Evolutionary conservation across 495 filamentous ascomycete genomes (phyloP).

Genomic region (Aspergillus wentii): DNA sequence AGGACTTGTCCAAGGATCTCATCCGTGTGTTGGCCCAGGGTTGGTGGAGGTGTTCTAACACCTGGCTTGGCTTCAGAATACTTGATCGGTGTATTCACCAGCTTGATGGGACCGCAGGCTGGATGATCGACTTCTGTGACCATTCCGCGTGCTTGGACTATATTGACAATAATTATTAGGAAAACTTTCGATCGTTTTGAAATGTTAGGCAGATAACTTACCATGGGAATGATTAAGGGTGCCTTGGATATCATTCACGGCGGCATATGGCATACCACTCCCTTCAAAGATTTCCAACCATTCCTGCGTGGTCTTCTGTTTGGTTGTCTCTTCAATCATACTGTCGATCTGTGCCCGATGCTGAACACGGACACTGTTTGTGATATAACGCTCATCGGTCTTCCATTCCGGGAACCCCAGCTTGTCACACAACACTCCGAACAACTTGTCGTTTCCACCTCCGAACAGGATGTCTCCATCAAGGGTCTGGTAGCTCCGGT

Average conservation of each 20-base stretch:
- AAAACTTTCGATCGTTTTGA: not conserved
- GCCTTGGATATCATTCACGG: slow-evolving; percentile 85
- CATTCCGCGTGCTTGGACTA: slow-evolving; percentile 81
- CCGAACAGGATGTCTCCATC: slow-evolving; percentile 92
- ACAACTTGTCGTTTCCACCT: slow-evolving; percentile 89
- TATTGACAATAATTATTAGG: slow-evolving; percentile 6
- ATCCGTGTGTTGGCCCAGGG: slow-evolving; percentile 86
- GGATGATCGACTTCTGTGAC: slow-evolving; percentile 81
- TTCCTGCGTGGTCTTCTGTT: slow-evolving; percentile 75
- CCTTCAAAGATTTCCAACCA: slow-evolving; percentile 88
- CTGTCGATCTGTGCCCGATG: slow-evolving; percentile 71
- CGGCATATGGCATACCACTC: slow-evolving; percentile 89
- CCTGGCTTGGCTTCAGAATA: slow-evolving; percentile 77
- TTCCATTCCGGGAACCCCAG: slow-evolving; percentile 79
- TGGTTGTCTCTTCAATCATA: slow-evolving; percentile 69
- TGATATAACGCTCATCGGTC: slow-evolving; percentile 65
- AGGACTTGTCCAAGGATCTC: slow-evolving; percentile 70
- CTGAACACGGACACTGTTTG: slow-evolving; percentile 77
- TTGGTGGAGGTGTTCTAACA: slow-evolving; percentile 77
- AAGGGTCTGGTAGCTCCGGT: slow-evolving; percentile 83
- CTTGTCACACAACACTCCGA: slow-evolving; percentile 76
- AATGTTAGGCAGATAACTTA: slow-evolving; percentile 19
- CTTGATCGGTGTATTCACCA: slow-evolving; percentile 95
- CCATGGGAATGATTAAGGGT: slow-evolving; percentile 81
- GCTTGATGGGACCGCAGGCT: slow-evolving; percentile 75